Evolutionary conservation across 176 grass and related monocot species (phyloP).

Genomic region (Carex myosuroides): DNA sequence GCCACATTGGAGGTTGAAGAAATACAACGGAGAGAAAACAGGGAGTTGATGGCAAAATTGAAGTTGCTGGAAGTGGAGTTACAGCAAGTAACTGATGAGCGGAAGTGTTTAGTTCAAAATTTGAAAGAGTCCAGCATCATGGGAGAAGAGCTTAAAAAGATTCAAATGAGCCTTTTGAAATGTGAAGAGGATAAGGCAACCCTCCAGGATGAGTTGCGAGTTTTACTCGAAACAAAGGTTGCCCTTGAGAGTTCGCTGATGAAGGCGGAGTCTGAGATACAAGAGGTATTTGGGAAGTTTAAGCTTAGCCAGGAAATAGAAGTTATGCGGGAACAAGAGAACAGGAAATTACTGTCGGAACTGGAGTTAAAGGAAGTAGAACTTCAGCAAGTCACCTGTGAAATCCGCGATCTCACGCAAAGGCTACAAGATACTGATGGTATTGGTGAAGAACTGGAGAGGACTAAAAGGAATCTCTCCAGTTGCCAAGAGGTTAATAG

Average conservation of each 20-base stretch:
- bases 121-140: conserved; percentile 25
- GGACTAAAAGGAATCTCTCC: conserved; percentile 42
- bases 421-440: conserved; percentile 34
- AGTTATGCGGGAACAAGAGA: conserved; percentile 42
- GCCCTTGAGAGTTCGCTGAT: conserved; percentile 1
- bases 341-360: conserved; percentile 55
- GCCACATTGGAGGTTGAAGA: conserved; percentile 54
- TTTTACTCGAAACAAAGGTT: conserved; percentile 2
- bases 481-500: conserved; percentile 41
- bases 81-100: conserved; percentile 28
- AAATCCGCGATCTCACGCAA: conserved; percentile 42
- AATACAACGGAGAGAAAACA: conserved; percentile 41
- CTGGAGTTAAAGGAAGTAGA: conserved; percentile 62
- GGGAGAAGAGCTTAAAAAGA: conserved; percentile 47
- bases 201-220: conserved; percentile 7
- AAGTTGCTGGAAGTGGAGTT: conserved; percentile 62
- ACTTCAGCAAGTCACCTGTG: conserved; percentile 28
- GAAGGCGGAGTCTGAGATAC: conserved; percentile 41
- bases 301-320: conserved; percentile 53
- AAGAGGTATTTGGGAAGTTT: conserved; percentile 54
- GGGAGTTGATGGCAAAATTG: conserved; percentile 58
- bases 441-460: conserved; percentile 53
- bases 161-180: conserved; percentile 46
- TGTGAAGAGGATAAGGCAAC: conserved; percentile 38
- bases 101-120: conserved; percentile 20